Percentiles rank a stretch among this genome's conserved stretches.
These are phyloP conservation scores for Caryocar brasiliense DNA, from an alignment of 441 rosid genomes.

Conservation along the genomic window DNA sequence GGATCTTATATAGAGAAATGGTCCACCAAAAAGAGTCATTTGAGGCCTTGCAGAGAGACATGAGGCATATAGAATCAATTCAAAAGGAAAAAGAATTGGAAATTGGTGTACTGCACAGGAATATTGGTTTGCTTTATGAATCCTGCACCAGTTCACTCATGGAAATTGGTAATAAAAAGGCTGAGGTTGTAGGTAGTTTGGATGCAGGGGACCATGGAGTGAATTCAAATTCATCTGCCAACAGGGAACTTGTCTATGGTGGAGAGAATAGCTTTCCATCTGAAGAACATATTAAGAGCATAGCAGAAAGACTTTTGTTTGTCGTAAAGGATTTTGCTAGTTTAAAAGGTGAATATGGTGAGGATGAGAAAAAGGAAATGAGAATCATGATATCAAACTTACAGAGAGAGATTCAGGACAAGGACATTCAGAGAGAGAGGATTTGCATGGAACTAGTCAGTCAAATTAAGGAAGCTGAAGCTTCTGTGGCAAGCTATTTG, in stretches of 20 bases:
- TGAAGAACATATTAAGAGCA: conserved; percentile 48
- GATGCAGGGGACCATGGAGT: conserved; percentile 18
- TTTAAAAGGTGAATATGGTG: conserved; percentile 42
- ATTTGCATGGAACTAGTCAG: conserved; percentile 75
- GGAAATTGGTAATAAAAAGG: conserved; percentile 65
- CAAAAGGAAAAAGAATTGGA: conserved; percentile 52
- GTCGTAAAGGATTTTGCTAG: conserved; percentile 41
- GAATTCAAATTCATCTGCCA: conserved; percentile 18
- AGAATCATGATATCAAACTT: conserved; percentile 55
- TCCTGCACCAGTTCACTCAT: conserved; percentile 49
- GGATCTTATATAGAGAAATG: conserved; percentile 31
- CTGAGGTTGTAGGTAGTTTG: conserved; percentile 32
- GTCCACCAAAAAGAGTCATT: conserved; percentile 30
- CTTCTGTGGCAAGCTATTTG: conserved; percentile 48
- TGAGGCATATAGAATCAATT: conserved; percentile 28
- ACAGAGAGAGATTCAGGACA: conserved; percentile 91
- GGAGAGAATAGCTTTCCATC: conserved; percentile 29
- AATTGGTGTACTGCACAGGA: conserved; percentile 39
- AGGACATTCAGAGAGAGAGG: conserved; percentile 75
- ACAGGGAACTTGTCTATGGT: conserved; percentile 18
- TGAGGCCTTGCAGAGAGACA: conserved; percentile 38
- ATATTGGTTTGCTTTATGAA: conserved; percentile 54
- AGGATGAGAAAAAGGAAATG: conserved; percentile 63
- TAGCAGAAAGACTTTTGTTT: conserved; percentile 48
- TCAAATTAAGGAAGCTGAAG: conserved; percentile 96